These are phyloP conservation scores for Biancaea sappan DNA, from an alignment of 306 rosid genomes.

Conservation along the genomic window DNA sequence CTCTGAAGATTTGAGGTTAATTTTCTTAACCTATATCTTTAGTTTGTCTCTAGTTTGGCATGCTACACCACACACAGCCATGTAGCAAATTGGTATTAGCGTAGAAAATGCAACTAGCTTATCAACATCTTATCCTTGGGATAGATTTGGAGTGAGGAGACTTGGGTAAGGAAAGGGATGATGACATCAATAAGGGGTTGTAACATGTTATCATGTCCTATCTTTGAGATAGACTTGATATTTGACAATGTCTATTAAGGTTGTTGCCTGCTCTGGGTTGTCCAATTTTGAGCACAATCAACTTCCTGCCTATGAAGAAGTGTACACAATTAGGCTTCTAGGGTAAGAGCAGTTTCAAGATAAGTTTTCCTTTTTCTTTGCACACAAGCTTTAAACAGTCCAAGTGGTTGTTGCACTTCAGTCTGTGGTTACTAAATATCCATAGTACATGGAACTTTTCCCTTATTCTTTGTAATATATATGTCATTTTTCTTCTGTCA, in stretches of 20 bases:
- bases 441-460: not conserved
- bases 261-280: not conserved
- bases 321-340: not conserved
- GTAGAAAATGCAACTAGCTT: slow-evolving; percentile 4
- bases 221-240: not conserved
- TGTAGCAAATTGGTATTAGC: slow-evolving; percentile 1
- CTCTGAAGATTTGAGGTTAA: slow-evolving; percentile 83
- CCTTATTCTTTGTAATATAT: not conserved
- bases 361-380: not conserved
- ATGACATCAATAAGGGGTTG: not conserved
- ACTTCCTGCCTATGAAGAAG: not conserved
- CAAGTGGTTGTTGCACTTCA: not conserved
- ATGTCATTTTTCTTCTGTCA: not conserved
- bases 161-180: not conserved
- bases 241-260: not conserved
- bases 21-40: slow-evolving; percentile 16
- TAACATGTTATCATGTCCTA: not conserved
- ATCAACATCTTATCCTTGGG: slow-evolving; percentile 16
- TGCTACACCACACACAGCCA: not conserved
- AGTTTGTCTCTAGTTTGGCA: not conserved
- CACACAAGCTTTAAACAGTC: not conserved
- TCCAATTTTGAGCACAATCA: not conserved
- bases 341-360: not conserved
- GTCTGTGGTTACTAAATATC: not conserved
- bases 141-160: slow-evolving; percentile 21